phyloP scores from a whole-genome alignment of 805 yeast species.

The Teunomyces lycoperdinae region DNA sequence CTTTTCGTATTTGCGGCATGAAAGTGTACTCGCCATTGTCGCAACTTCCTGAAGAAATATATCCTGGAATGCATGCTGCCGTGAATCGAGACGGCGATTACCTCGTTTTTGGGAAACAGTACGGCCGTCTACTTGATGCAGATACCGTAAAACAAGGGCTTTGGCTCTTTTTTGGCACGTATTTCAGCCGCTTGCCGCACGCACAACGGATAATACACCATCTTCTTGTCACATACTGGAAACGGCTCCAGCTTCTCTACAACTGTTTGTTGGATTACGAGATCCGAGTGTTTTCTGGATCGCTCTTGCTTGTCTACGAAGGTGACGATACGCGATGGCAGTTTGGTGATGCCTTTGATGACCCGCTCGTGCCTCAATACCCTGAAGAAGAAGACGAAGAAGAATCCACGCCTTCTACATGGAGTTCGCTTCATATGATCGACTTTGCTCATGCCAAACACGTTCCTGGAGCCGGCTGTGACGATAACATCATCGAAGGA shows the following conservation, averaged over 20 bases:
- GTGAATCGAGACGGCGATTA: conserved; percentile 35
- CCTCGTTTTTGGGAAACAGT: conserved; percentile 58
- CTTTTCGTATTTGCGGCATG: conserved; percentile 88
- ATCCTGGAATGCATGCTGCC: conserved; percentile 8
- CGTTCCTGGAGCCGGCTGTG: conserved; percentile 63
- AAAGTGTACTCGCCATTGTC: conserved; percentile 37
- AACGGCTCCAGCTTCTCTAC: conserved; percentile 63
- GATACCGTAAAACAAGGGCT: conserved; percentile 47
- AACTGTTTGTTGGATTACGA: conserved; percentile 63
- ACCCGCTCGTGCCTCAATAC: conserved; percentile 23
- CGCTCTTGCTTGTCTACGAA: conserved; percentile 73
- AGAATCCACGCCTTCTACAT: conserved; percentile 20
- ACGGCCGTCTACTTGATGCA: conserved; percentile 59
- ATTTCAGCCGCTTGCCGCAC: conserved; percentile 31
- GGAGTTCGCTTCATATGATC: conserved; percentile 65
- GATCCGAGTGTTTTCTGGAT: conserved; percentile 65
- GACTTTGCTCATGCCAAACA: conserved; percentile 88
- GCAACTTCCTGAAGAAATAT: conserved; percentile 3
- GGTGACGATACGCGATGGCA: conserved; percentile 58
- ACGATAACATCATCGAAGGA: conserved; percentile 69
- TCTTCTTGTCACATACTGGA: conserved; percentile 45
- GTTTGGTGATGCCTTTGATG: conserved; percentile 11
- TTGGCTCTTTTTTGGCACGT: conserved; percentile 43
- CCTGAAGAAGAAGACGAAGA: conserved; percentile 20
- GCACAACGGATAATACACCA: conserved; percentile 25